A percentile compares a stretch with the other conserved stretches of the same genome.
Evolutionary conservation across 176 grass and related monocot species (phyloP).

Genomic region (Juncus effusus): DNA sequence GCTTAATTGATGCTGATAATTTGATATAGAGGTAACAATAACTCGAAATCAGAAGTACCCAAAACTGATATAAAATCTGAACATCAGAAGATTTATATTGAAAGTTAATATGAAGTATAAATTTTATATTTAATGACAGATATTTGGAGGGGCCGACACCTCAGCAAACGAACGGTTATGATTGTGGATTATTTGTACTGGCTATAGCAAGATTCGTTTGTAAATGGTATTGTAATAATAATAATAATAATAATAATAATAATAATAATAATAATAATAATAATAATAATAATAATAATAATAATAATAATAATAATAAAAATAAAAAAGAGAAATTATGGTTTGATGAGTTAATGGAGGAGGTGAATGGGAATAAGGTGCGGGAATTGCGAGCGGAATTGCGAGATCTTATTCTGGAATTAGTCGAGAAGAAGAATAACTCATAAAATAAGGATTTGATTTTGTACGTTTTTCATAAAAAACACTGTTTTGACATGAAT

Average conservation of each 20-base stretch:
- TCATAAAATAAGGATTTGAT: background rate
- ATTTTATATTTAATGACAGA: background rate
- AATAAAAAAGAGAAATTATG: constrained; percentile 28
- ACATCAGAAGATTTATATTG: too few relatives aligned
- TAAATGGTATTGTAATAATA: constrained; percentile 42
- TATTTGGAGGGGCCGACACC: constrained; percentile 58
- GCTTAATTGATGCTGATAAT: too few relatives aligned
- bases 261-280: background rate
- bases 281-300: background rate
- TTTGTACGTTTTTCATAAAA: background rate
- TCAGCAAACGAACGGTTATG: constrained; percentile 59
- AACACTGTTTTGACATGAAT: too few relatives aligned
- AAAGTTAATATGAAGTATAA: too few relatives aligned
- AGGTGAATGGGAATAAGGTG: constrained; percentile 44
- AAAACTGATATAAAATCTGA: too few relatives aligned
- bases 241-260: background rate
- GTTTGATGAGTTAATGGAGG: constrained; percentile 45
- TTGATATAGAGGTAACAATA: too few relatives aligned
- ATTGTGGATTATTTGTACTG: constrained; percentile 74
- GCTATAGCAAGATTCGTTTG: constrained; percentile 54
- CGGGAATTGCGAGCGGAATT: constrained; percentile 46
- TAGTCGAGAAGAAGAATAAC: constrained; percentile 27
- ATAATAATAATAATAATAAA: background rate
- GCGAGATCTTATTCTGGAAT: constrained; percentile 42
- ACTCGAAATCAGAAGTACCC: too few relatives aligned